Evolutionary conservation across 495 filamentous ascomycete species (phyloP).

Genomic region (Pyrenula aspistea): DNA sequence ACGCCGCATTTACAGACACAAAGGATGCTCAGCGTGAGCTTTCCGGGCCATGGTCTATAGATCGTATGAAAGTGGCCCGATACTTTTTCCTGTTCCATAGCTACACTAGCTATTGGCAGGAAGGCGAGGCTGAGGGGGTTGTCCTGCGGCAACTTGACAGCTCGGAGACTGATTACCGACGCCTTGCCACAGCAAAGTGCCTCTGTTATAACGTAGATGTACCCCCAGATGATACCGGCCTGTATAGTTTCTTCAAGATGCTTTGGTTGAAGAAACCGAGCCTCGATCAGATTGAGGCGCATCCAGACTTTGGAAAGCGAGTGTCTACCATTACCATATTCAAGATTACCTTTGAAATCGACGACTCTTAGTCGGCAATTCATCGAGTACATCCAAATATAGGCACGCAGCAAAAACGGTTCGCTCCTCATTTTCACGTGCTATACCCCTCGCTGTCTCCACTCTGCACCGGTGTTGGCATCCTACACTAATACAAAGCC

Average conservation of each 20-base stretch:
- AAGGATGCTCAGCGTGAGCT: not conserved
- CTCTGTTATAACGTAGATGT: not conserved
- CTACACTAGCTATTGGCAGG: too few species aligned
- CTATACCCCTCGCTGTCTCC: too few species aligned
- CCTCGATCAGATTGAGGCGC: not conserved
- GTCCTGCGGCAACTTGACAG: not conserved
- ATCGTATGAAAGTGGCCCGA: not conserved
- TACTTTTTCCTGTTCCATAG: too few species aligned
- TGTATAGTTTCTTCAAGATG: not conserved
- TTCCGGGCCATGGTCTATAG: not conserved
- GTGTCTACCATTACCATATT: not conserved
- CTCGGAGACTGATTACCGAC: not conserved
- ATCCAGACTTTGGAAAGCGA: not conserved
- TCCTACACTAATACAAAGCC: too few species aligned
- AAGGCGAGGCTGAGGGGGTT: too few species aligned
- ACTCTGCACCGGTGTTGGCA: too few species aligned
- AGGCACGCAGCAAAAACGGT: too few species aligned
- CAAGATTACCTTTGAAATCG: too few species aligned
- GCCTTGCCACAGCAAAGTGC: not conserved
- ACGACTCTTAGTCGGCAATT: too few species aligned
- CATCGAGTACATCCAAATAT: too few species aligned
- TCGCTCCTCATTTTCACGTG: too few species aligned
- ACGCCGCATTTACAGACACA: not conserved
- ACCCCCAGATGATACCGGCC: not conserved
- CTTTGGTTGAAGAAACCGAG: not conserved